Evolutionary conservation across 2,329 filamentous ascomycete species (phyloP).

Genomic region (Cladosporium cucumerinum): DNA sequence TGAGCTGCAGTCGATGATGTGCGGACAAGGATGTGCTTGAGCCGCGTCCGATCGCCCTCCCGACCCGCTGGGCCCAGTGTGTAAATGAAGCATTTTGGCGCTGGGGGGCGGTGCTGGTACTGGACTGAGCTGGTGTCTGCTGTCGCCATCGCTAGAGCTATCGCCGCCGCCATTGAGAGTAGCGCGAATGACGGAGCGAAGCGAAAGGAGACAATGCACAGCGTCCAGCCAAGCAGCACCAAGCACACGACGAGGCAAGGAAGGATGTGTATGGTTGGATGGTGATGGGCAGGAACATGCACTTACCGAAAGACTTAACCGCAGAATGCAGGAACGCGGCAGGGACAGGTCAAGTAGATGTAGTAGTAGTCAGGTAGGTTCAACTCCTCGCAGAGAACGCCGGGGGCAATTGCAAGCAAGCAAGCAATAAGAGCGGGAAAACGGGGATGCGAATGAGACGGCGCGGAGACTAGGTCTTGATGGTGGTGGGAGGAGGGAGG

Average conservation of each 20-base stretch:
- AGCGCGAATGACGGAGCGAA: not conserved
- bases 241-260: conserved; percentile 1
- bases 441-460: conserved; percentile 12
- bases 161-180: not conserved
- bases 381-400: conserved; percentile 8
- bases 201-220: conserved; percentile 1
- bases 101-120: conserved; percentile 7
- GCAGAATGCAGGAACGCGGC: conserved; percentile 15
- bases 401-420: conserved; percentile 15
- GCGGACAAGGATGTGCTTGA: conserved; percentile 12
- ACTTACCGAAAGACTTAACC: conserved; percentile 14
- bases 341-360: conserved; percentile 7
- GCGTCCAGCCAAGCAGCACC: conserved; percentile 3
- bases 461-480: not conserved
- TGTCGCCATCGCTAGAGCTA: conserved; percentile 2
- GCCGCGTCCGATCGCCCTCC: conserved; percentile 15
- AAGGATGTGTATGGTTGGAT: not conserved
- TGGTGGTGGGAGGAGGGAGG: conserved; percentile 1
- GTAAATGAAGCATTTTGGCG: conserved; percentile 12
- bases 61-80: conserved; percentile 11
- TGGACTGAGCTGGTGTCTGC: not conserved
- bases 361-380: not conserved
- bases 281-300: not conserved
- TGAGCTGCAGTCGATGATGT: conserved; percentile 12
- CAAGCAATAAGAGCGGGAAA: conserved; percentile 12